Percentiles rank a stretch among this genome's conserved stretches.
Evolutionary conservation across 2,329 filamentous ascomycete genomes (phyloP).

Genomic region (Aureobasidium lini): DNA sequence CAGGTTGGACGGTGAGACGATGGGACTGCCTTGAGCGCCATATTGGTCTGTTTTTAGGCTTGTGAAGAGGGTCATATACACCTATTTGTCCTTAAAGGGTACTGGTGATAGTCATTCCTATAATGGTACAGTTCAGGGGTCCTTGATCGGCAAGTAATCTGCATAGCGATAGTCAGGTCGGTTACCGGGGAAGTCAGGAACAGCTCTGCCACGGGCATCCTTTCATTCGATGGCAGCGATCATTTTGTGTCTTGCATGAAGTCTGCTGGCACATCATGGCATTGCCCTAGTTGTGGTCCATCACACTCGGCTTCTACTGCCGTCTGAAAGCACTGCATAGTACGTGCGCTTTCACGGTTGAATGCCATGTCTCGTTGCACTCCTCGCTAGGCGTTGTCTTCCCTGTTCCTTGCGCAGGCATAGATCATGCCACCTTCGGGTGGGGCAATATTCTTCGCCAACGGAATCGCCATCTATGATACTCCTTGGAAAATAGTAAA

Average conservation of each 20-base stretch:
- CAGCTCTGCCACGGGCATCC: background rate
- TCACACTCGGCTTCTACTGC: background rate
- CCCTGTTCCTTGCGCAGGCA: background rate
- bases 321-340: background rate
- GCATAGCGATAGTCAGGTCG: background rate
- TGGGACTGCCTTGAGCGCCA: no score
- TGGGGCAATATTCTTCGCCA: background rate
- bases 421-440: slow-evolving; percentile 4
- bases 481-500: no score
- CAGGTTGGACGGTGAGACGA: no score
- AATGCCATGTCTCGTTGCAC: background rate
- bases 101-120: background rate
- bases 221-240: background rate
- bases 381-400: background rate
- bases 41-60: no score
- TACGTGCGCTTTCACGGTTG: background rate
- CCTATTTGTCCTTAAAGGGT: no score
- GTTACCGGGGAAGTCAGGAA: background rate
- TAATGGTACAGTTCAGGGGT: background rate
- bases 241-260: no score
- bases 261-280: no score
- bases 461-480: background rate
- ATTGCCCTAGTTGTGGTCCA: background rate
- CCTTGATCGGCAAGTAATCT: background rate
- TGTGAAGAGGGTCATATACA: no score